Evolutionary conservation across 2,329 filamentous ascomycete genomes (phyloP).

Genomic region (Apiospora malaysiana): DNA sequence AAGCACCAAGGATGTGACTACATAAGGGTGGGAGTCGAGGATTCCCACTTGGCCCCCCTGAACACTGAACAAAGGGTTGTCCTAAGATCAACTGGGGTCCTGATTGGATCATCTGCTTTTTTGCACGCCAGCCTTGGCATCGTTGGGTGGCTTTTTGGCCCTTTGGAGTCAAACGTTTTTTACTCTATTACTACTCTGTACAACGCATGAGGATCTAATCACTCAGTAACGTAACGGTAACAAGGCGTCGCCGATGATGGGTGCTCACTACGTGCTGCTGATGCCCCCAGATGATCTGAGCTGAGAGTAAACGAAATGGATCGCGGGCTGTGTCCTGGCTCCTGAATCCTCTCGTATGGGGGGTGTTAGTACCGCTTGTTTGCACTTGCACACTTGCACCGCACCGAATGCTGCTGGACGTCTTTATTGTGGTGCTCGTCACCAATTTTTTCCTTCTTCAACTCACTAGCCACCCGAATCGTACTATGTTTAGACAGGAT

Average conservation of each 20-base stretch:
- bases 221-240: constrained; percentile 7
- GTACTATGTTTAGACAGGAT: constrained; percentile 16
- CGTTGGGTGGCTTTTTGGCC: not conserved
- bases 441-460: not conserved
- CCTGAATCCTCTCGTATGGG: constrained; percentile 17
- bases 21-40: not conserved
- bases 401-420: not conserved
- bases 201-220: constrained; percentile 14
- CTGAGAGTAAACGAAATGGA: not conserved
- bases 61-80: not conserved
- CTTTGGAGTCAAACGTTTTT: not conserved
- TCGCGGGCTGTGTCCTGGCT: not conserved
- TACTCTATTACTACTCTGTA: not conserved
- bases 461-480: constrained; percentile 3
- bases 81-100: not conserved
- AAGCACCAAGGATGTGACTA: not conserved
- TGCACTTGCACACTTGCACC: not conserved
- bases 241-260: constrained; percentile 1
- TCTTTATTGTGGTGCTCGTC: constrained; percentile 9
- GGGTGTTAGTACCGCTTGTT: not conserved
- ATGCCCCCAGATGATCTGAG: not conserved
- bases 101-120: constrained; percentile 17
- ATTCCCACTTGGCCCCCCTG: not conserved
- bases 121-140: not conserved
- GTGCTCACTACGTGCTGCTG: not conserved